Evolutionary conservation across 257 asterid genomes (phyloP), one percentile per base, ranked within the genome.

Genomic region (Solanum rostratum): DNA sequence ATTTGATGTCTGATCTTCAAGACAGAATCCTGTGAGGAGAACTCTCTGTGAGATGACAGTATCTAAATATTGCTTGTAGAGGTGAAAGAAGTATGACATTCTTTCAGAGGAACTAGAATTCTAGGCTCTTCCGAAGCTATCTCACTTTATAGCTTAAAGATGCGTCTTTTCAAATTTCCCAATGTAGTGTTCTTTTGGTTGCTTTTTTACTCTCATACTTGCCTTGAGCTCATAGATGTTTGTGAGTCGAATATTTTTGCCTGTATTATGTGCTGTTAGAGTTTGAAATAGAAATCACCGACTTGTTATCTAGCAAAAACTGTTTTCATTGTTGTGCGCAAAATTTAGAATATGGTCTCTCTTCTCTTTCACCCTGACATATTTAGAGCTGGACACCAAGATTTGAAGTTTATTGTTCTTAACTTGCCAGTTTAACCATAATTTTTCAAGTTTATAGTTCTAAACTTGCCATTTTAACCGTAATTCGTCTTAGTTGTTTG

Each of bases 11-110:
- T 2, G 98, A 96, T 88, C 86, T 96, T 84, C 98, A 95, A 91
- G 99, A 95, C 90, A 92, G 99, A 90, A 92, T 96, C 92, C 94
- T 95, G 85, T 95, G 86, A 93, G 74, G 52, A 70, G 59, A 82
- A 33, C 37, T 33, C 50, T 49, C 22, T 84, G 85, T 84, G 83
- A 76, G 62, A 49, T 76, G 82, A 24, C 82, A 24, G 59, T 54
- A 76, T 39, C 62, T 76, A 24, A 49, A 76, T 50, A 27, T 76
- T 50, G 30, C 59, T 74, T 74, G 39, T 74, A 49, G 63, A 76
- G 57, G 62, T 76, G 62, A 76, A 14, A 27, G 50, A 49, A 84
- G 49, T 41, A 19, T 1, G 27, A 18, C 39, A 19, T 53, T 84
- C 46, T 71, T 71, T 60, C 71, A 55, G 86, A 66, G 63, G 20